Base-by-base conservation (phyloP, 2,329 filamentous ascomycete species). In the Colletotrichum sp. region DNA sequence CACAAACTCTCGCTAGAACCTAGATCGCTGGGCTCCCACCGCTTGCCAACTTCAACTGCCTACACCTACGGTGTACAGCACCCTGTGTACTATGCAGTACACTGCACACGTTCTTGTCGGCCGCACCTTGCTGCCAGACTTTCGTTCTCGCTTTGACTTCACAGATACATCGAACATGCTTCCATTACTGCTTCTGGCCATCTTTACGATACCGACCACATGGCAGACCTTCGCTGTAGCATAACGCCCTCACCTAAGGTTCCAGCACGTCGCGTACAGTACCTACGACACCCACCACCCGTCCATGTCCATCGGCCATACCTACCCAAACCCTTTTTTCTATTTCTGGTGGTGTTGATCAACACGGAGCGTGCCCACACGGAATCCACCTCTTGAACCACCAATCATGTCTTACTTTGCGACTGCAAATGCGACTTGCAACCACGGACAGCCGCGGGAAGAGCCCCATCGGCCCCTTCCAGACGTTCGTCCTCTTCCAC, bases 111-210 rank as follows among this genome's bases (percentile, higher is more conserved):
- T 21, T 49, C 18, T 21, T 49, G 39, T 49, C 39, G 39, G 39
- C 39, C 39, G 28, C 26, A 15, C 57, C 39, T 63, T 36, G 26
- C 18, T 16, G 36, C 55, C 36, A 28, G 28, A 26, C 63, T 62
- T 64, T 69, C 49, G 64, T 76, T 65, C 44, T 76, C 59, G 72
- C 72, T 72, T 66, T 71, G 72, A 71, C 72, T n/a, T 26, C 70
- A 21, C 69, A 44, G 63, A 63, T 64, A 64, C 64, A 26, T 69
- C 34, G 64, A 65, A 65, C 64, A 76, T 69, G 73, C 70, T 73
- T 60, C 73, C 63, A 73, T 74, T 59, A 34, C 70, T 44, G 24
- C 59, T 65, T 73, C 44, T 65, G 70, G 70, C 21, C 64, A 72
- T 49, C 26, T 36, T 74, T 60, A 65, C 59, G 71, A 74, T 74